Percentiles rank a stretch among this genome's conserved stretches.
These are phyloP conservation scores for Daucus carota DNA, from an alignment of 129 eudicot genomes.

Conservation along the genomic window DNA sequence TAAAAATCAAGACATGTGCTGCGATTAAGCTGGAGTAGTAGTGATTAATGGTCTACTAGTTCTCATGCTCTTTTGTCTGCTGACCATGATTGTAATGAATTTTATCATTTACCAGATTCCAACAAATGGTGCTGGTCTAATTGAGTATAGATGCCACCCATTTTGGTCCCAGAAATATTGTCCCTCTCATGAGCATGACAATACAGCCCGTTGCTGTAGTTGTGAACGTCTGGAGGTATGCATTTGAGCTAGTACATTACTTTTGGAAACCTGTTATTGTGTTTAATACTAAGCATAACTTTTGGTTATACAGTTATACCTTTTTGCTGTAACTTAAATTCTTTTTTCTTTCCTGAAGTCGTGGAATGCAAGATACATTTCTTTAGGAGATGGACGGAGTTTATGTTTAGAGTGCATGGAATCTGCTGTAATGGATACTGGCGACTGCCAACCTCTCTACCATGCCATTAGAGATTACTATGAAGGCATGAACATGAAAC, in stretches of 20 bases:
- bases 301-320: neutral
- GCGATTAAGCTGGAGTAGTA: neutral
- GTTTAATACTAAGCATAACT: neutral
- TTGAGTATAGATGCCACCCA: slow-evolving; percentile 98
- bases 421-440: slow-evolving; percentile 94
- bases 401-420: slow-evolving; percentile 97
- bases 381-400: slow-evolving; percentile 93
- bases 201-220: slow-evolving; percentile 91
- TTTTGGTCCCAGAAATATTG: slow-evolving; percentile 99
- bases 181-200: slow-evolving; percentile 88
- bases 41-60: neutral
- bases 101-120: slow-evolving; percentile 45
- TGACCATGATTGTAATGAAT: neutral
- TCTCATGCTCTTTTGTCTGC: neutral
- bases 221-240: slow-evolving; percentile 96
- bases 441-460: slow-evolving; percentile 96
- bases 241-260: neutral
- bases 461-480: slow-evolving; percentile 91
- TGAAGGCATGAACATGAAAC: slow-evolving; percentile 97
- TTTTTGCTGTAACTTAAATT: neutral
- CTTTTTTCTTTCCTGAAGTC: slow-evolving; percentile 40
- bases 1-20: neutral
- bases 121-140: slow-evolving; percentile 83
- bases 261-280: neutral
- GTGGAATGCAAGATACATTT: slow-evolving; percentile 62